A percentile compares a stretch with the other conserved stretches of the same genome.
phyloP scores from a whole-genome alignment of 2,329 filamentous ascomycete genomes.

The Mycosphaerelloides madeirae region DNA sequence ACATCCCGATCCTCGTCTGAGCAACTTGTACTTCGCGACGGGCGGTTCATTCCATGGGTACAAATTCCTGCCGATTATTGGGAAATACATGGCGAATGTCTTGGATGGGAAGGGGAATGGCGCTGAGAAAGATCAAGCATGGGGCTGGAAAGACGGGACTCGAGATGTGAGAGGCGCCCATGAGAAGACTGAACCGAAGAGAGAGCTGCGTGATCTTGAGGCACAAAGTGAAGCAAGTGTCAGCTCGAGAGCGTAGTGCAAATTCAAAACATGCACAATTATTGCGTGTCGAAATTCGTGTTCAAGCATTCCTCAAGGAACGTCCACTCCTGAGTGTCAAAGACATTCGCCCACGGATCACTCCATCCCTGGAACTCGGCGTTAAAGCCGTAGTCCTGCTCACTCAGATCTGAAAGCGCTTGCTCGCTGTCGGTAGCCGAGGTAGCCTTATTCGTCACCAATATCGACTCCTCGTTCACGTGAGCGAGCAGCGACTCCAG shows the following conservation, averaged over 20 bases:
- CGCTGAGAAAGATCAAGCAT: conserved; percentile 31
- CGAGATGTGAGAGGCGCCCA: conserved; percentile 12
- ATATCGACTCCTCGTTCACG: background rate
- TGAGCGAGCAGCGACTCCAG: conserved; percentile 6
- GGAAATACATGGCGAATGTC: conserved; percentile 52
- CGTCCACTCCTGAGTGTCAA: conserved; percentile 11
- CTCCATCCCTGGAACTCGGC: background rate
- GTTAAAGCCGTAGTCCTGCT: background rate
- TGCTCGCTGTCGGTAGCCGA: background rate
- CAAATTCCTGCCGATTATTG: conserved; percentile 54
- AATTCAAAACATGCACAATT: background rate
- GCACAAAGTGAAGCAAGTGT: background rate
- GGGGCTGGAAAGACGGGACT: conserved; percentile 15
- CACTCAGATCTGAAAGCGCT: background rate
- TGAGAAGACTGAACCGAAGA: conserved; percentile 16
- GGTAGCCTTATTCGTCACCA: background rate
- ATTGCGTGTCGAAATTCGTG: conserved; percentile 9
- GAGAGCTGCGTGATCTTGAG: conserved; percentile 13
- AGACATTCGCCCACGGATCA: conserved; percentile 9
- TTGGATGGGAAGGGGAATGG: conserved; percentile 35
- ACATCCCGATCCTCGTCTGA: conserved; percentile 46
- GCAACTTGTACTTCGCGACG: conserved; percentile 56
- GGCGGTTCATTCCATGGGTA: conserved; percentile 59
- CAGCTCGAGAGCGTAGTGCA: background rate
- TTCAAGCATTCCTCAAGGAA: conserved; percentile 12